These are phyloP conservation scores for Porpolomopsis calyptriformis DNA, from an alignment of 768 basidiomycete genomes.

Conservation along the genomic window DNA sequence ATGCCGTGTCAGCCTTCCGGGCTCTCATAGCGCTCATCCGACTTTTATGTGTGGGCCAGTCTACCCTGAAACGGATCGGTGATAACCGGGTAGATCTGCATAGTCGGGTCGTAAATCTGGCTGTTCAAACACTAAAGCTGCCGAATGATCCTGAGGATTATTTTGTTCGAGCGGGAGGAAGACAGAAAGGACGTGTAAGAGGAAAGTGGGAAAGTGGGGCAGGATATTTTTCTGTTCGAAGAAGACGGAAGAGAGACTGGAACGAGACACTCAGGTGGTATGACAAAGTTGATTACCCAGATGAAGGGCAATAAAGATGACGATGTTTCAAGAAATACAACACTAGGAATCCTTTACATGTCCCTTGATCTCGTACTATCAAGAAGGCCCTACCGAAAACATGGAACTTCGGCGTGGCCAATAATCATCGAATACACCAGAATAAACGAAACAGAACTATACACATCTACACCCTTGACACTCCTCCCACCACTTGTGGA, in stretches of 20 bases:
- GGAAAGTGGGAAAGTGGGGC: slow-evolving; percentile 60
- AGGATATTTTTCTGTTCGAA: slow-evolving; percentile 69
- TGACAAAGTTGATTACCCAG: slow-evolving; percentile 74
- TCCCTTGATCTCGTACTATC: too few relatives aligned
- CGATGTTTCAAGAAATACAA: too few relatives aligned
- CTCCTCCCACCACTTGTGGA: slow-evolving; percentile 58
- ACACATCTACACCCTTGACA: slow-evolving; percentile 27
- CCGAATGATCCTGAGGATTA: slow-evolving; percentile 61
- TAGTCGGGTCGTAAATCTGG: slow-evolving; percentile 55
- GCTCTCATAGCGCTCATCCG: slow-evolving; percentile 55
- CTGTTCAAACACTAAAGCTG: slow-evolving; percentile 45
- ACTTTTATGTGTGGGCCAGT: slow-evolving; percentile 51
- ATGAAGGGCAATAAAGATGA: slow-evolving; percentile 28
- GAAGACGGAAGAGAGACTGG: slow-evolving; percentile 81
- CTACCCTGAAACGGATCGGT: slow-evolving; percentile 43
- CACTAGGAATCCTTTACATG: too few relatives aligned
- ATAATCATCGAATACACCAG: not conserved
- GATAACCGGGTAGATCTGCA: slow-evolving; percentile 47
- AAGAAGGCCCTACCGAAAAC: too few relatives aligned
- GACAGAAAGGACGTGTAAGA: slow-evolving; percentile 61
- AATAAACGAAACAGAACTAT: not conserved
- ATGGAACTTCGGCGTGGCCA: too few relatives aligned
- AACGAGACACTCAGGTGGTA: slow-evolving; percentile 76
- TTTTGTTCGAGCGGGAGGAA: slow-evolving; percentile 48
- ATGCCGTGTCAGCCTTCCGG: slow-evolving; percentile 68